Percentiles rank a stretch among this genome's conserved stretches.
phyloP scores from a whole-genome alignment of 2,329 filamentous ascomycete genomes.

The Cercospora brassicicola region DNA sequence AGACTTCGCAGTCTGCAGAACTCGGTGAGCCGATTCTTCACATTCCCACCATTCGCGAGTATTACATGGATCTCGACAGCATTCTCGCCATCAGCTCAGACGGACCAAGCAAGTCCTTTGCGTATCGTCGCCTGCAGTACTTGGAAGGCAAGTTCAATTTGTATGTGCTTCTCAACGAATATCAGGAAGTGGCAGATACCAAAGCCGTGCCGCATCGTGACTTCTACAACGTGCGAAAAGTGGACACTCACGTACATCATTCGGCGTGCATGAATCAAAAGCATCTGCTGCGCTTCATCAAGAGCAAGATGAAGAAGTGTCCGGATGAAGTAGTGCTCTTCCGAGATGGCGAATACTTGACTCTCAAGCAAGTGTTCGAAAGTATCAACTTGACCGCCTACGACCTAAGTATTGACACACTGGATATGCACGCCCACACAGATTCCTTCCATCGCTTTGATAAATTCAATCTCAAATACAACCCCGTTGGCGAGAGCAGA shows the following conservation, averaged over 20 bases:
- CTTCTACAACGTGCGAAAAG: conserved; percentile 98
- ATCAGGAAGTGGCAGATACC: conserved; percentile 95
- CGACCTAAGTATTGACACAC: conserved; percentile 93
- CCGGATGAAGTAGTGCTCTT: conserved; percentile 91
- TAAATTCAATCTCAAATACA: conserved; percentile 99
- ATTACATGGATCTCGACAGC: conserved; percentile 89
- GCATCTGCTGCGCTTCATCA: conserved; percentile 95
- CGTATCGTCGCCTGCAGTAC: conserved; percentile 90
- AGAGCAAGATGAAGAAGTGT: conserved; percentile 99
- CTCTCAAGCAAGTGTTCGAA: conserved; percentile 88
- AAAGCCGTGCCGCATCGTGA: conserved; percentile 97
- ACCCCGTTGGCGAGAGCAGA: conserved; percentile 92
- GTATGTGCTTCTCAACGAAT: conserved; percentile 90
- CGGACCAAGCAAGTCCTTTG: conserved; percentile 94
- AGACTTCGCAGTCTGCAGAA: conserved; percentile 63
- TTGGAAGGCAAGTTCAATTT: conserved; percentile 96
- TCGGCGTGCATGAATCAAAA: conserved; percentile 99
- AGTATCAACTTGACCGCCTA: conserved; percentile 97
- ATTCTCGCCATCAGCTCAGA: conserved; percentile 89
- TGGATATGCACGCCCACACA: conserved; percentile 98
- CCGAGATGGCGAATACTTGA: conserved; percentile 88
- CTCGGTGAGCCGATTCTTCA: conserved; percentile 69
- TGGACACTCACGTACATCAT: conserved; percentile 98
- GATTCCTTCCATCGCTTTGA: conserved; percentile 99
- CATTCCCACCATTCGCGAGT: conserved; percentile 91